A percentile compares a stretch with the other conserved stretches of the same genome.
Evolutionary conservation across 768 basidiomycete genomes (phyloP).

Genomic region (Mycena indigotica): DNA sequence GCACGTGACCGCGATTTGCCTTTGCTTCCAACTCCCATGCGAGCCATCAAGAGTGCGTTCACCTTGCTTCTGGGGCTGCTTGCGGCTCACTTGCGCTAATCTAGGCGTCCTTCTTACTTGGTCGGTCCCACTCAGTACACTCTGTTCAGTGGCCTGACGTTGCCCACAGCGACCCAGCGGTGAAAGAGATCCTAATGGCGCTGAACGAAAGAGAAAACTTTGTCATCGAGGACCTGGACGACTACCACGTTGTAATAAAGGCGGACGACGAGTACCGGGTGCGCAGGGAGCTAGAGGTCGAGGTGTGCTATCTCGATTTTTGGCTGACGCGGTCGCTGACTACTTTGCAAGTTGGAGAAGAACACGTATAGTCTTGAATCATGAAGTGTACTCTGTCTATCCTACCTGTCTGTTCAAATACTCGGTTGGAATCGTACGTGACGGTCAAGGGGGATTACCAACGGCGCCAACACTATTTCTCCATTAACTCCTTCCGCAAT

Average conservation of each 20-base stretch:
- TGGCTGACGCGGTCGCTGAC: neutral
- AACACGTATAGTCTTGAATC: slow-evolving; percentile 78
- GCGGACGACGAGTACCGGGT: slow-evolving; percentile 80
- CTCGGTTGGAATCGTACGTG: too few species aligned
- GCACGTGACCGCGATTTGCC: neutral
- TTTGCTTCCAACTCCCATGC: neutral
- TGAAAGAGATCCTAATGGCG: slow-evolving; percentile 82
- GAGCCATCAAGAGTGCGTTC: neutral
- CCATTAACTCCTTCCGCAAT: too few species aligned
- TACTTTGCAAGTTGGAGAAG: slow-evolving; percentile 66
- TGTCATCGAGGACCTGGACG: slow-evolving; percentile 86
- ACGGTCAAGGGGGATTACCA: too few species aligned
- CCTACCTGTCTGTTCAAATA: too few species aligned
- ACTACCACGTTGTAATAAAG: slow-evolving; percentile 80
- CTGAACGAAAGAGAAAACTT: slow-evolving; percentile 83
- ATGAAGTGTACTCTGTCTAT: too few species aligned
- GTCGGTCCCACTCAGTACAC: neutral
- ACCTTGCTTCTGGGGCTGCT: neutral
- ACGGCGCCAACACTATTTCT: too few species aligned
- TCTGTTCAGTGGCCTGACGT: neutral
- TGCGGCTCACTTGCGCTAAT: neutral
- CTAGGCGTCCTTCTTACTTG: neutral
- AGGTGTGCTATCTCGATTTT: slow-evolving; percentile 51
- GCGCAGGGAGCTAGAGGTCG: slow-evolving; percentile 68
- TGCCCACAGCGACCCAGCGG: slow-evolving; percentile 74